These are phyloP conservation scores for Aspergillus floridensis DNA, from an alignment of 2,329 filamentous ascomycete species.

Conservation along the genomic window DNA sequence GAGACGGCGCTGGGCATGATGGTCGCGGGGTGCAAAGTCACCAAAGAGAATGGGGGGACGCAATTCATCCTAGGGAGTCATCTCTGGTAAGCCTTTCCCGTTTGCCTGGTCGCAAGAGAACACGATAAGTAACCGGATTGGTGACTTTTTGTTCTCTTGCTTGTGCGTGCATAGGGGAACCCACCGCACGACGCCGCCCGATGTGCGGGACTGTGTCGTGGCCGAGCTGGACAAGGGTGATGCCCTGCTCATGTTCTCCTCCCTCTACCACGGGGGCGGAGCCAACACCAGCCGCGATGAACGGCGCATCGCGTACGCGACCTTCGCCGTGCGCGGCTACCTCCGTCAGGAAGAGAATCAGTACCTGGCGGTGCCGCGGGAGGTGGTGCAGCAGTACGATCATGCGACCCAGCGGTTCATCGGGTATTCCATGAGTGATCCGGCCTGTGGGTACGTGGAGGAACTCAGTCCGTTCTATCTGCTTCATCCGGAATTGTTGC, in stretches of 20 bases:
- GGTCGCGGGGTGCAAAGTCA: conserved; percentile 25
- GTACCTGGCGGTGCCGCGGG: conserved; percentile 26
- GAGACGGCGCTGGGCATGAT: conserved; percentile 24
- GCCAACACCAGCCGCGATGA: conserved; percentile 33
- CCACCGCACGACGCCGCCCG: conserved; percentile 13
- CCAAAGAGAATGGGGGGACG: conserved; percentile 31
- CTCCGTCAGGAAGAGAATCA: conserved; percentile 43
- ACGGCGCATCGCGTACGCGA: conserved; percentile 32
- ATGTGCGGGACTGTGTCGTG: conserved; percentile 19
- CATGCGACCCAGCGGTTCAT: conserved; percentile 17
- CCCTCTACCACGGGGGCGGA: conserved; percentile 36
- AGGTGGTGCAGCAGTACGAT: conserved; percentile 12
- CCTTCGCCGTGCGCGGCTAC: conserved; percentile 35
- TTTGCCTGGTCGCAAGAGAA: no score
- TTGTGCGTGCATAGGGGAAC: not conserved
- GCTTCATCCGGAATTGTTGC: conserved; percentile 2
- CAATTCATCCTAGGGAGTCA: conserved; percentile 30
- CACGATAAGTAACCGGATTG: no score
- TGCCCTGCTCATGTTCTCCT: conserved; percentile 38
- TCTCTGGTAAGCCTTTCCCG: conserved; percentile 15
- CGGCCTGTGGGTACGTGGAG: conserved; percentile 13
- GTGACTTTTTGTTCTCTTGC: no score
- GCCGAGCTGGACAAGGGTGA: conserved; percentile 37
- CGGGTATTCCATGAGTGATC: conserved; percentile 20
- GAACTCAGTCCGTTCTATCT: conserved; percentile 11